Percentiles rank a stretch among this genome's conserved stretches.
phyloP scores from a whole-genome alignment of 140 eudicot genomes.

The Oenanthe javanica region DNA sequence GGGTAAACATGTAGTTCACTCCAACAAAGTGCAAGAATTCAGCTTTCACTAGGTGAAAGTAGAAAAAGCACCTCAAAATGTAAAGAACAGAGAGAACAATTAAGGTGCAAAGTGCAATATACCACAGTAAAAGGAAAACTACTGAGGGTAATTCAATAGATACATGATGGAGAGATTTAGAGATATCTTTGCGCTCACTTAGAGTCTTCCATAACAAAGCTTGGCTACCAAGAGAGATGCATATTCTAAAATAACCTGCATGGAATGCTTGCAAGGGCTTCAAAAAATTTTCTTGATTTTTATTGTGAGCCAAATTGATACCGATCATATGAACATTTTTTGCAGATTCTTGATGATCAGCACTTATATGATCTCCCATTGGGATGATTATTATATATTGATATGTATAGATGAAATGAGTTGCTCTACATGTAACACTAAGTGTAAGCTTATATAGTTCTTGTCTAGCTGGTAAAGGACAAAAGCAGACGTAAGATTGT shows the following conservation, averaged over 20 bases:
- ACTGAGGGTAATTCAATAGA: slow-evolving; percentile 36
- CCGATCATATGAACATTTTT: not conserved
- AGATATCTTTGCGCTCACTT: slow-evolving; percentile 17
- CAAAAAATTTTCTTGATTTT: not conserved
- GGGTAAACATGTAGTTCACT: slow-evolving; percentile 57
- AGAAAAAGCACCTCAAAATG: slow-evolving; percentile 40
- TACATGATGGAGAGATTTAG: slow-evolving; percentile 17
- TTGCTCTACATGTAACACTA: not conserved
- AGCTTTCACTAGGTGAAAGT: slow-evolving; percentile 40
- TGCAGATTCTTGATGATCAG: not conserved
- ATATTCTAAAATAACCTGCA: slow-evolving; percentile 68
- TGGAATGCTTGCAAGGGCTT: slow-evolving; percentile 31
- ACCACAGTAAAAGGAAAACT: slow-evolving; percentile 45
- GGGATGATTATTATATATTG: not conserved
- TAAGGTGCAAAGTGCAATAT: slow-evolving; percentile 32
- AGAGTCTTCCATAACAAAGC: slow-evolving; percentile 63
- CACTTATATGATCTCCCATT: not conserved
- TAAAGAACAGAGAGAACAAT: slow-evolving; percentile 44
- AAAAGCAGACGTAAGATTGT: slow-evolving; percentile 5
- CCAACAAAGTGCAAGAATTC: slow-evolving; percentile 59
- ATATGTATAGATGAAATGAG: not conserved
- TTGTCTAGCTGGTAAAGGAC: not conserved
- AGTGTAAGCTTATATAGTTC: not conserved
- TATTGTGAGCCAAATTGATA: not conserved
- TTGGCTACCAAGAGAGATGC: slow-evolving; percentile 56